Evolutionary conservation across 2,329 filamentous ascomycete genomes (phyloP), one percentile per base, ranked within the genome.

Genomic region (Monascus ruber): DNA sequence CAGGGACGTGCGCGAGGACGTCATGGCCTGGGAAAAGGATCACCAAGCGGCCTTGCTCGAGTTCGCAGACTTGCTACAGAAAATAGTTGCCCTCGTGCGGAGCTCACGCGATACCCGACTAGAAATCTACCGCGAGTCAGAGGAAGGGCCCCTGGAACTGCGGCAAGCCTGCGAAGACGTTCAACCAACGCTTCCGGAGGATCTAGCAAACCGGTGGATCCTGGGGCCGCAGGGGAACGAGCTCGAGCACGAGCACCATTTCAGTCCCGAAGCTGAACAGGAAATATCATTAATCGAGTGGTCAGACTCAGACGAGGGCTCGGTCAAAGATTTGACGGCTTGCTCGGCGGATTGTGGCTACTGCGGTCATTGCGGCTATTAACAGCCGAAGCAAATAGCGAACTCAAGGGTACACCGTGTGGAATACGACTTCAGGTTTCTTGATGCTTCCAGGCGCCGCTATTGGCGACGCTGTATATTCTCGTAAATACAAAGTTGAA

Each of bases 1-100:
- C 5, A 48, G 51, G 10, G 50, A 71, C 40, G 51, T 68, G n/a
- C 49, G 50, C 1, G 33, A 55, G 6, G 50, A 61, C 5, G 39
- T 72, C 0, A 34, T 52, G 7, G 35, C 48, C 2, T 75, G 70
- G 70, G 68, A 72, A 42, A 39, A 40, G 5, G 48, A 60, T 1
- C 62, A 72, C 9, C 36, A 56, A 24, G 9, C 33, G 4, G 34
- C 7, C 8, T 39, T 59, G 41, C 24, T 34, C 31, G 35, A 38
- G 34, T 47, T 53, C 41, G 41, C 41, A 31, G 35, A 26, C 36
- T 42, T 55, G 34, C 36, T 57, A 28, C 39, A 38, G 8, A 44
- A 47, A 28, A 46, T 54, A 27, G 38, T 55, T 5, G 40, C 43
- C 7, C 47, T 57, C 31, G 52, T 45, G 8, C 43, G 49, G 9